These are phyloP conservation scores for Macrolepiota dolichaula DNA, from an alignment of 768 basidiomycete species.

Conservation along the genomic window DNA sequence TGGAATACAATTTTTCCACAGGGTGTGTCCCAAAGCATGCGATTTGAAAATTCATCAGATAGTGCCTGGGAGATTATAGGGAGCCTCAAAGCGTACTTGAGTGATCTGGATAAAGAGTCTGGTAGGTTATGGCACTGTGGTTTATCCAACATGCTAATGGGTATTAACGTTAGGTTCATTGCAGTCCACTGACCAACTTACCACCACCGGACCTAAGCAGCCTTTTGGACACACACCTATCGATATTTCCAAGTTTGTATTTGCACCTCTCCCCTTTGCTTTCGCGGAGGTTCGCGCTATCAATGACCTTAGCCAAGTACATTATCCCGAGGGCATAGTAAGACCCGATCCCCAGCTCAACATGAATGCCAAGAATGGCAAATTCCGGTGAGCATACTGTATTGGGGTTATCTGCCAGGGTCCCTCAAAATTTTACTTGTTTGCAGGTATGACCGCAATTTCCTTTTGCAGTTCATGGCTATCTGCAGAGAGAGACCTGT, in stretches of 20 bases:
- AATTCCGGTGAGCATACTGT: constrained; percentile 62
- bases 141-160: not conserved
- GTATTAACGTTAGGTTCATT: not conserved
- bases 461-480: constrained; percentile 94
- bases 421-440: not conserved
- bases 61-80: not conserved
- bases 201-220: constrained; percentile 48
- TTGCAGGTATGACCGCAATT: constrained; percentile 90
- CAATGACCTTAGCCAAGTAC: constrained; percentile 70
- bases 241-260: constrained; percentile 42
- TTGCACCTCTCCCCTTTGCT: constrained; percentile 55
- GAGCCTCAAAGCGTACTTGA: not conserved
- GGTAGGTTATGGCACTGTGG: not conserved
- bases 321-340: constrained; percentile 80
- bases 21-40: not conserved
- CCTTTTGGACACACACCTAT: constrained; percentile 77
- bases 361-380: constrained; percentile 76
- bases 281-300: constrained; percentile 84
- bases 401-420: not conserved
- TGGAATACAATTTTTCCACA: not conserved
- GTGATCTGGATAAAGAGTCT: not conserved
- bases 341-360: constrained; percentile 88
- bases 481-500: constrained; percentile 96
- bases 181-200: not conserved
- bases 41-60: not conserved